These are phyloP conservation scores for Huntiella bhutanensis DNA, from an alignment of 2,329 filamentous ascomycete genomes.

Conservation along the genomic window DNA sequence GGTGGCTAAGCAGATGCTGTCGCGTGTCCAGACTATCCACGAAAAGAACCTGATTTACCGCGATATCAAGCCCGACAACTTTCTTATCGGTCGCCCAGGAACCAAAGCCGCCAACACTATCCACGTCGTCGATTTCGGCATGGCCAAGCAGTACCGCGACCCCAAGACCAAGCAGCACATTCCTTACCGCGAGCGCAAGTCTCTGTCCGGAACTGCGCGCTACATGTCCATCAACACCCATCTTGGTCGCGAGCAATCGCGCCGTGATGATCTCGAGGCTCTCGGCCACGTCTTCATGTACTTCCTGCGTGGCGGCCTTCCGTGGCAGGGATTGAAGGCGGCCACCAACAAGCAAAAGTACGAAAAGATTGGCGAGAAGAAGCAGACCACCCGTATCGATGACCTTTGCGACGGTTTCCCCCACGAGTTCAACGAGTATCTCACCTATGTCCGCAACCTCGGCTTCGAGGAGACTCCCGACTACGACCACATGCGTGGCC, in stretches of 20 bases:
- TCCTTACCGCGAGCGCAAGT: conserved; percentile 91
- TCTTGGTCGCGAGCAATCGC: conserved; percentile 84
- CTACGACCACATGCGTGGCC: conserved; percentile 90
- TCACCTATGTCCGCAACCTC: conserved; percentile 91
- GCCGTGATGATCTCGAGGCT: conserved; percentile 88
- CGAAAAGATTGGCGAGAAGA: conserved; percentile 99
- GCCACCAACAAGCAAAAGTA: conserved; percentile 90
- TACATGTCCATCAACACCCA: conserved; percentile 99
- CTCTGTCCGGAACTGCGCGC: conserved; percentile 82
- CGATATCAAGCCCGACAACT: conserved; percentile 99
- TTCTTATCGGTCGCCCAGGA: conserved; percentile 80
- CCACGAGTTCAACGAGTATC: conserved; percentile 93
- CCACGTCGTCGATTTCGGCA: conserved; percentile 96
- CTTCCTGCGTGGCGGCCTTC: conserved; percentile 50
- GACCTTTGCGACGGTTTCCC: conserved; percentile 93
- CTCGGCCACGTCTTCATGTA: conserved; percentile 60
- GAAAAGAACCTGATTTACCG: conserved; percentile 99
- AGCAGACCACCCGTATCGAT: conserved; percentile 93
- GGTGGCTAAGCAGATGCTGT: conserved; percentile 98
- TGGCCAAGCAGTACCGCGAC: conserved; percentile 98
- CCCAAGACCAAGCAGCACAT: conserved; percentile 99
- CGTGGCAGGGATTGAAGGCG: conserved; percentile 56
- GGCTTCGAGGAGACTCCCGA: conserved; percentile 97
- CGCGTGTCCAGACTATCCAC: conserved; percentile 81
- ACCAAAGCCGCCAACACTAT: conserved; percentile 96